A percentile compares a stretch with the other conserved stretches of the same genome.
phyloP scores from a whole-genome alignment of 192 early-diverging fungal species.

The Coemansia sp. region DNA sequence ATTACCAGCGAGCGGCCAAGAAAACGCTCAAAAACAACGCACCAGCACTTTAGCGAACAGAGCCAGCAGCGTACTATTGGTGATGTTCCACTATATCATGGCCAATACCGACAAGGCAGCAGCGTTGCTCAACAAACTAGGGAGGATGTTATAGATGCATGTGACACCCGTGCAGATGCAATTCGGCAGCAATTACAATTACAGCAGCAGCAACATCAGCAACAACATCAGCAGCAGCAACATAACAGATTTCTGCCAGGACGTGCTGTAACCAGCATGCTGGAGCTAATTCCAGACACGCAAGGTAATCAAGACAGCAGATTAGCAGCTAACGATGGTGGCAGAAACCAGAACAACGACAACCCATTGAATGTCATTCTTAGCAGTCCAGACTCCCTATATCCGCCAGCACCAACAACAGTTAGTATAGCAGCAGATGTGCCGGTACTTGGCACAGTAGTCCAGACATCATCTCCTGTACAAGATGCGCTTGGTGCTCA shows the following conservation, averaged over 20 bases:
- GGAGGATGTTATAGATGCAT: neutral
- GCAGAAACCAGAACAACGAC: no score
- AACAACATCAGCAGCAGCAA: neutral
- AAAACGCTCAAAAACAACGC: conserved; percentile 7
- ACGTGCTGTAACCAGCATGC: no score
- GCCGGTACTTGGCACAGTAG: neutral
- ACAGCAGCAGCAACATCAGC: conserved; percentile 13
- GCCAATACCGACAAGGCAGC: neutral
- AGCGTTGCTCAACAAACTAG: neutral
- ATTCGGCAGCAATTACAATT: neutral
- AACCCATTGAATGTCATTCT: no score
- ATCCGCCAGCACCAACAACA: neutral
- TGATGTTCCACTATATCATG: neutral
- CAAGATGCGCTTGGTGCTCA: neutral
- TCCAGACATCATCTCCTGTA: conserved; percentile 1
- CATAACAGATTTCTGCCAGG: neutral
- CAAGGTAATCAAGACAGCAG: no score
- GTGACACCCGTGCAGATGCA: conserved; percentile 4
- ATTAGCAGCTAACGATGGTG: no score
- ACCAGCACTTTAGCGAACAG: neutral
- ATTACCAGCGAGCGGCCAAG: conserved; percentile 13
- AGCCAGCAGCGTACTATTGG: neutral
- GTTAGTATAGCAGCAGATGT: neutral
- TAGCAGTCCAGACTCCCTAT: no score
- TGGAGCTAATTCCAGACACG: no score